Percentiles rank a stretch among this genome's conserved stretches.
phyloP scores from a whole-genome alignment of 2,329 filamentous ascomycete species.

The Cordyceps militaris region DNA sequence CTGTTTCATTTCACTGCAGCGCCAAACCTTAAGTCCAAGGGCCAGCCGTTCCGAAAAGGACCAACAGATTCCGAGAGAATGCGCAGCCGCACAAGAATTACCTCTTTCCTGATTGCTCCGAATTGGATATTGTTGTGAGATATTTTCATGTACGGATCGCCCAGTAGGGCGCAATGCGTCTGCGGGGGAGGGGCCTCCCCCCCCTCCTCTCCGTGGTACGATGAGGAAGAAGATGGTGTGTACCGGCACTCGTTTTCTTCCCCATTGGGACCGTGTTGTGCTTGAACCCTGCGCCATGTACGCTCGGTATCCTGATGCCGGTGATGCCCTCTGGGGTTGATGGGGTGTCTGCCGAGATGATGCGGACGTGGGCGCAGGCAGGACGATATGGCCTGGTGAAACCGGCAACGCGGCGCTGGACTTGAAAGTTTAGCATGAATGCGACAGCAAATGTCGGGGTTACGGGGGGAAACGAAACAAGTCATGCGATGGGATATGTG shows the following conservation, averaged over 20 bases:
- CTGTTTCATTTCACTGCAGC: not conserved
- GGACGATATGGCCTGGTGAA: too few species aligned
- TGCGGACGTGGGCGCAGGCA: not conserved
- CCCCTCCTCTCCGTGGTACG: not conserved
- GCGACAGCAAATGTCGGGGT: not conserved
- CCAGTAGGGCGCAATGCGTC: not conserved
- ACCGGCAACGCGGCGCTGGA: not conserved
- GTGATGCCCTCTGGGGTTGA: too few species aligned
- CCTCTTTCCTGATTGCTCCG: not conserved
- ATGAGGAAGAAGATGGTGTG: not conserved
- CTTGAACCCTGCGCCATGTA: not conserved
- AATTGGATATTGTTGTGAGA: not conserved
- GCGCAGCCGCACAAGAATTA: not conserved
- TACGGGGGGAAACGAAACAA: conserved; percentile 2
- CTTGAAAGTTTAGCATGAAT: not conserved
- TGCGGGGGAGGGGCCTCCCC: not conserved
- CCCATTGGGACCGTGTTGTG: not conserved
- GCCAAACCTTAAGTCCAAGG: not conserved
- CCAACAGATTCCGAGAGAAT: not conserved
- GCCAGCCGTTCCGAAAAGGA: not conserved
- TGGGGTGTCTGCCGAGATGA: not conserved
- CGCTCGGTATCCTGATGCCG: not conserved
- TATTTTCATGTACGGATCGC: not conserved
- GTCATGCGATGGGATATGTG: not conserved
- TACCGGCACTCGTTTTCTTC: not conserved